phyloP scores from a whole-genome alignment of 129 eudicot species.

The Chrysanthemum seticuspe region DNA sequence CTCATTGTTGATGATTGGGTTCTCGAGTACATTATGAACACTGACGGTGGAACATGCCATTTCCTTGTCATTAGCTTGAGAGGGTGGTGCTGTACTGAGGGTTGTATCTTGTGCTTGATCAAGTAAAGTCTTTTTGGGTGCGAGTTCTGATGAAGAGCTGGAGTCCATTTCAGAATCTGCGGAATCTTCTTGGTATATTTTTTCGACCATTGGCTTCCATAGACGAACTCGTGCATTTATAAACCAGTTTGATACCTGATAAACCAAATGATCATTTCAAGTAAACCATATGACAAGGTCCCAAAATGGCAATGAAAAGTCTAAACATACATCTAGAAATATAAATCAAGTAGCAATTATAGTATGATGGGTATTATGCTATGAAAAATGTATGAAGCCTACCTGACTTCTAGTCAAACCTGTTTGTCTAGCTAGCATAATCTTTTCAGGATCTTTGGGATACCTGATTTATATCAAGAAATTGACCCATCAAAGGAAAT shows the following conservation, averaged over 20 bases:
- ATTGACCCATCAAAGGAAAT: conserved; percentile 1
- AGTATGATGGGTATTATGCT: background rate
- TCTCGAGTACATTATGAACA: background rate
- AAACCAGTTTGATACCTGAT: conserved; percentile 78
- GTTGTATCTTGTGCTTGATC: conserved; percentile 21
- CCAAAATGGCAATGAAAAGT: conserved; percentile 27
- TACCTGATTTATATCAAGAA: conserved; percentile 27
- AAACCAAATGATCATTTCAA: background rate
- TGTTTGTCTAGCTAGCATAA: conserved; percentile 42
- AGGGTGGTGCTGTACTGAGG: background rate
- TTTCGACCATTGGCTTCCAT: conserved; percentile 90
- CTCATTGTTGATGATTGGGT: background rate
- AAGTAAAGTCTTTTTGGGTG: conserved; percentile 23
- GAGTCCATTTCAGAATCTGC: conserved; percentile 32
- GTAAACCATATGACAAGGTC: background rate
- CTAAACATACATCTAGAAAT: background rate
- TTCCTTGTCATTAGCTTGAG: conserved; percentile 1
- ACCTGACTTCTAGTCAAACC: conserved; percentile 52
- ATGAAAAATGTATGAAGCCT: conserved; percentile 4
- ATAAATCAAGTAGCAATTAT: background rate
- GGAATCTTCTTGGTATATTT: conserved; percentile 58
- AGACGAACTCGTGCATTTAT: conserved; percentile 72
- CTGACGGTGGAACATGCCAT: background rate
- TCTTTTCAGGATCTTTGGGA: conserved; percentile 46
- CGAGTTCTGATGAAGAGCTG: conserved; percentile 29